Evolutionary conservation across 2,329 filamentous ascomycete genomes (phyloP).

Genomic region (Apiospora sp.): DNA sequence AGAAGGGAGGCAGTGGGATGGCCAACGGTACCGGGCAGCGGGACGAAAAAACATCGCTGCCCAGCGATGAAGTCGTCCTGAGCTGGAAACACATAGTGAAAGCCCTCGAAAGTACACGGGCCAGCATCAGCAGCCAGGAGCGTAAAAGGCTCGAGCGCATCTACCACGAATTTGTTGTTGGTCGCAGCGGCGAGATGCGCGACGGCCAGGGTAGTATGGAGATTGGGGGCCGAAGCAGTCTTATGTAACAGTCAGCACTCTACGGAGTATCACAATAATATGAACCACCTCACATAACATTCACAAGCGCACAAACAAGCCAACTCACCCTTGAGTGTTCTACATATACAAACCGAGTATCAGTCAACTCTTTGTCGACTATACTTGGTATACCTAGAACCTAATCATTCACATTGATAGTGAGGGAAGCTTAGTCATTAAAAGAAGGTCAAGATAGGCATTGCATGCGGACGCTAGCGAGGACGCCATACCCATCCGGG

Average conservation of each 20-base stretch:
- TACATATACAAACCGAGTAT: background rate
- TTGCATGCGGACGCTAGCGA: background rate
- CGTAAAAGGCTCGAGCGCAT: conserved; percentile 77
- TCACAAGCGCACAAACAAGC: background rate
- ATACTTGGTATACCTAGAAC: background rate
- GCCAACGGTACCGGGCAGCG: conserved; percentile 36
- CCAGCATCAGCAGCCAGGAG: conserved; percentile 85
- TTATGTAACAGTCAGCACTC: conserved; percentile 72
- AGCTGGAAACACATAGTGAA: conserved; percentile 83
- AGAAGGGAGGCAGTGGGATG: conserved; percentile 40
- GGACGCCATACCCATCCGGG: background rate
- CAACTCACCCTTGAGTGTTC: background rate
- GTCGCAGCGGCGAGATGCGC: conserved; percentile 92
- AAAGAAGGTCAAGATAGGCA: background rate
- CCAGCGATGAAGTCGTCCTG: conserved; percentile 76
- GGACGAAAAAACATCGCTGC: conserved; percentile 46
- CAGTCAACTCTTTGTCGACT: background rate
- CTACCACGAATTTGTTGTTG: conserved; percentile 91
- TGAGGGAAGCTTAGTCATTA: background rate
- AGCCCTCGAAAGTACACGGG: conserved; percentile 77
- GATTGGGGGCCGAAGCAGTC: conserved; percentile 88
- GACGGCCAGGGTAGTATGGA: conserved; percentile 92
- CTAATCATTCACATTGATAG: background rate
- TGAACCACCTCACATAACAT: background rate
- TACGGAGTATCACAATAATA: background rate